A percentile compares a stretch with the other conserved stretches of the same genome.
These are phyloP conservation scores for Russula sp. DNA, from an alignment of 768 basidiomycete genomes.

Conservation along the genomic window DNA sequence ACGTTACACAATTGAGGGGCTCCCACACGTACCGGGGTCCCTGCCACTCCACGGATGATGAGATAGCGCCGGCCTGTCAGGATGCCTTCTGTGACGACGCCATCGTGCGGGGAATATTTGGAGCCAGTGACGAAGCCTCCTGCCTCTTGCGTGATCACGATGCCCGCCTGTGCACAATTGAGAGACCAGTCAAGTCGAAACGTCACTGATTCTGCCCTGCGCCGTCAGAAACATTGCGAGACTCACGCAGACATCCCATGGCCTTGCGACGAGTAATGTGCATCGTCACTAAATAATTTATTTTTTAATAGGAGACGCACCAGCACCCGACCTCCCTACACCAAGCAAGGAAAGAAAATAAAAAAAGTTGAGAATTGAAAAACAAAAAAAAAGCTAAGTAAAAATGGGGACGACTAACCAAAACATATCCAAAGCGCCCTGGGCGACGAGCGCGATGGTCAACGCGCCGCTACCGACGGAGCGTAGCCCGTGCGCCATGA, in stretches of 20 bases:
- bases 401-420: conserved; percentile 40
- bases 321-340: conserved; percentile 75
- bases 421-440: conserved; percentile 82
- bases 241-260: conserved; percentile 81
- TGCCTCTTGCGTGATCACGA: conserved; percentile 86
- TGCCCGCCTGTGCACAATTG: conserved; percentile 52
- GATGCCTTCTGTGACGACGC: conserved; percentile 58
- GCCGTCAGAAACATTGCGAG: background rate
- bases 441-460: conserved; percentile 79
- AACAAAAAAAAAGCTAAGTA: conserved; percentile 20
- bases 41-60: conserved; percentile 63
- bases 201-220: background rate
- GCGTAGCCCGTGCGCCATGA: conserved; percentile 83
- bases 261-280: conserved; percentile 30
- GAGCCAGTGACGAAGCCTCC: conserved; percentile 76
- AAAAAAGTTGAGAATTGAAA: background rate
- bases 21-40: conserved; percentile 38
- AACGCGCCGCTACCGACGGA: conserved; percentile 80
- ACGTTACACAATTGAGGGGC: background rate
- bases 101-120: conserved; percentile 34
- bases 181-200: background rate
- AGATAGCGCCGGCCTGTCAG: conserved; percentile 76
- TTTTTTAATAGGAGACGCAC: no score
- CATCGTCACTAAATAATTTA: no score
- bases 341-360: background rate